Conservation (phyloP, 225 moss, liverwort and hornwort genomes). For the Physcomitrellopsis africana region DNA sequence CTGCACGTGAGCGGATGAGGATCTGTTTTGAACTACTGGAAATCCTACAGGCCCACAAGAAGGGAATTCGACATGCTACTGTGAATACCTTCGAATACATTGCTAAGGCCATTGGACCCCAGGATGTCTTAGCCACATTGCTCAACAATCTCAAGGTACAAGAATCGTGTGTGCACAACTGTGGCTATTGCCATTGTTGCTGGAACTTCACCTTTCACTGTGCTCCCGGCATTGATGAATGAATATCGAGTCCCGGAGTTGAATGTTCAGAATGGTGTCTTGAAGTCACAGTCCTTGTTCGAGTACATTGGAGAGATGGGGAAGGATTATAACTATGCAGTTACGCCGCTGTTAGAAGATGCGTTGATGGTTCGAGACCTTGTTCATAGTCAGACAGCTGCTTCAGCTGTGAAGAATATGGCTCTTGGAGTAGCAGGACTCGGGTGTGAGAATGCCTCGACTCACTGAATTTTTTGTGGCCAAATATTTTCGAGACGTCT, state of each 20-base stretch:
- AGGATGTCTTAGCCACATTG: too few species aligned
- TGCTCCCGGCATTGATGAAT: conserved; percentile 94
- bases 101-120: too few species aligned
- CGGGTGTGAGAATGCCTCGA: conserved; percentile 95
- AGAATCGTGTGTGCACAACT: conserved; percentile 97
- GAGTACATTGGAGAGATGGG: conserved; percentile 99
- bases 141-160: conserved; percentile 97
- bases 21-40: too few species aligned
- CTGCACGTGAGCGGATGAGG: too few species aligned
- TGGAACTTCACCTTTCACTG: conserved; percentile 95
- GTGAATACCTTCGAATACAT: too few species aligned
- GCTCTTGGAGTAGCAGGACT: conserved; percentile 95
- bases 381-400: conserved; percentile 95
- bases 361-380: conserved; percentile 99
- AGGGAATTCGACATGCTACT: too few species aligned
- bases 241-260: conserved; percentile 96
- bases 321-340: conserved; percentile 97
- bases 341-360: conserved; percentile 93
- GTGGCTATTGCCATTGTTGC: conserved; percentile 99
- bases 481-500: conserved; percentile 98
- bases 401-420: conserved; percentile 99
- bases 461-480: conserved; percentile 96
- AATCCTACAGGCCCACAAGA: too few species aligned
- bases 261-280: conserved; percentile 95
- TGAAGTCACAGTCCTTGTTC: conserved; percentile 95